phyloP scores from a whole-genome alignment of 768 basidiomycete genomes.

The Hydnum rufescens region DNA sequence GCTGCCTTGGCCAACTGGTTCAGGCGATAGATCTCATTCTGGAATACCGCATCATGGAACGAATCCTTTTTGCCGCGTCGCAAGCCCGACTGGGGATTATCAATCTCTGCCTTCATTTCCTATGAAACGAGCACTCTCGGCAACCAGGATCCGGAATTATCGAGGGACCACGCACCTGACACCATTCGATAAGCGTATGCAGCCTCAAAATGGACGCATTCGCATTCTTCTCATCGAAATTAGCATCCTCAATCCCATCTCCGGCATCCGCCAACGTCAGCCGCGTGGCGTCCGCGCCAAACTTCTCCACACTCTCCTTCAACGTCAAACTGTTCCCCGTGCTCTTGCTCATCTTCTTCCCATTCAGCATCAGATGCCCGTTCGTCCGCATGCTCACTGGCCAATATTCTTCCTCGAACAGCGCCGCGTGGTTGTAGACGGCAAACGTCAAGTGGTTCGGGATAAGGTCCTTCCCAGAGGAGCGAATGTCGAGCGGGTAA shows the following conservation, averaged over 20 bases:
- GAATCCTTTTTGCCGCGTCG: conserved; percentile 50
- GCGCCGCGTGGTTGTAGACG: conserved; percentile 84
- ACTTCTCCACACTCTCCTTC: conserved; percentile 75
- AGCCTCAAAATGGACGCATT: conserved; percentile 91
- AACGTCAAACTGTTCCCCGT: conserved; percentile 91
- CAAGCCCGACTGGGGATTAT: conserved; percentile 29
- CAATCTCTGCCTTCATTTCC: conserved; percentile 55
- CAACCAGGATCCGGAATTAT: neutral
- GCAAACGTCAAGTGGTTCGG: conserved; percentile 90
- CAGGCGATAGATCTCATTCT: conserved; percentile 74
- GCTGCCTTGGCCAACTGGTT: conserved; percentile 64
- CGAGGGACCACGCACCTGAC: conserved; percentile 38
- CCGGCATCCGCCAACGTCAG: conserved; percentile 89
- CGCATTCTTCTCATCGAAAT: conserved; percentile 96
- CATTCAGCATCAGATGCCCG: conserved; percentile 92
- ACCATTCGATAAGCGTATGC: conserved; percentile 81
- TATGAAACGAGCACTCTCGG: too few species aligned
- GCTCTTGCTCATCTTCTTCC: conserved; percentile 97
- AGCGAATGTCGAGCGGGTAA: conserved; percentile 95
- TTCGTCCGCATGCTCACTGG: conserved; percentile 85
- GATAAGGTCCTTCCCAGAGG: conserved; percentile 93
- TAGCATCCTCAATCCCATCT: conserved; percentile 94
- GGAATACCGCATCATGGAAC: conserved; percentile 80
- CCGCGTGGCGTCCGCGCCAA: conserved; percentile 89
- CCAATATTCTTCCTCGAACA: conserved; percentile 77